These are phyloP conservation scores for Protea cynaroides DNA, from an alignment of 164 flowering plant genomes.

Conservation along the genomic window DNA sequence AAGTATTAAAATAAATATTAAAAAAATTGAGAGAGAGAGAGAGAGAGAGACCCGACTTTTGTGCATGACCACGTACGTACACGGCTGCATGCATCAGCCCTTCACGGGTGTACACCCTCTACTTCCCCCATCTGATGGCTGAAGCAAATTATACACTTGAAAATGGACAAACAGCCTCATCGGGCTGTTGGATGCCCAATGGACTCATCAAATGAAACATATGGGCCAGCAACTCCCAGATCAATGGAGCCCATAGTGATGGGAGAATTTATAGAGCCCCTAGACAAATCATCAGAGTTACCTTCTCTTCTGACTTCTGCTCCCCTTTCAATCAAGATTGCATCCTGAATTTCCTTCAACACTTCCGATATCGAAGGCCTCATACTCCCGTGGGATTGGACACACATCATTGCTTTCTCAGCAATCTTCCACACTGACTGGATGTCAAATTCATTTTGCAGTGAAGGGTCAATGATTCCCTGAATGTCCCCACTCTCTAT, in stretches of 20 bases:
- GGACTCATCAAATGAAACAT: conserved; percentile 57
- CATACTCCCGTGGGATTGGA: conserved; percentile 71
- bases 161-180: conserved; percentile 15
- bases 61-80: too few species aligned
- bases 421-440: conserved; percentile 99
- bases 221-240: conserved; percentile 42
- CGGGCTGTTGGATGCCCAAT: conserved; percentile 52
- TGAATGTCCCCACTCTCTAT: conserved; percentile 90
- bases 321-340: conserved; percentile 66
- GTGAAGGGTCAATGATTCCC: conserved; percentile 75
- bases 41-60: too few species aligned
- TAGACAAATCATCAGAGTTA: conserved; percentile 51
- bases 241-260: conserved; percentile 48
- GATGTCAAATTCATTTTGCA: conserved; percentile 55
- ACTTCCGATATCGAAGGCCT: conserved; percentile 95
- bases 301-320: conserved; percentile 45
- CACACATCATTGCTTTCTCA: conserved; percentile 93
- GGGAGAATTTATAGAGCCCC: conserved; percentile 60
- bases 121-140: too few species aligned
- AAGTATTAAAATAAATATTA: too few species aligned
- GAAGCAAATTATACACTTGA: too few species aligned
- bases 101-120: too few species aligned
- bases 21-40: too few species aligned
- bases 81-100: too few species aligned
- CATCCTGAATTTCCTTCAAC: conserved; percentile 98